These are phyloP conservation scores for Alternaria angustiovoidea DNA, from an alignment of 2,329 filamentous ascomycete species.

Conservation along the genomic window DNA sequence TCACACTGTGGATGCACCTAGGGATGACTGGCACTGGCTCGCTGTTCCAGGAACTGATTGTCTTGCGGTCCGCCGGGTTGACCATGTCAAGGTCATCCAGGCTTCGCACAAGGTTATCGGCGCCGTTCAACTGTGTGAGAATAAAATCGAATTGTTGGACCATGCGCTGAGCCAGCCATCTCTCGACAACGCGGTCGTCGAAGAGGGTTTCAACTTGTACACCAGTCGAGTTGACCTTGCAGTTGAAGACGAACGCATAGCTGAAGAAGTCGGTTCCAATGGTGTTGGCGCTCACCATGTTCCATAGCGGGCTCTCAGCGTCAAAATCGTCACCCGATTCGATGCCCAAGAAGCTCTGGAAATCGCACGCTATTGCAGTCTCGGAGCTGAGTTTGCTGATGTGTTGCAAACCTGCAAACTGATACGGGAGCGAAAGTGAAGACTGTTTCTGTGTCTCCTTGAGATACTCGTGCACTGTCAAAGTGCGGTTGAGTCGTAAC, in stretches of 20 bases:
- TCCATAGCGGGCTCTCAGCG: constrained; percentile 39
- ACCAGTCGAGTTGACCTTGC: constrained; percentile 29
- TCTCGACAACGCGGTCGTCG: constrained; percentile 37
- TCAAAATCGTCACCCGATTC: constrained; percentile 42
- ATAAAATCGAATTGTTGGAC: constrained; percentile 42
- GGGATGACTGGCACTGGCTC: constrained; percentile 32
- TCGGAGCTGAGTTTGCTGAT: constrained; percentile 52
- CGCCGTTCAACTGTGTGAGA: constrained; percentile 32
- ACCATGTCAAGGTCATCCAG: constrained; percentile 33
- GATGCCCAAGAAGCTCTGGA: constrained; percentile 58
- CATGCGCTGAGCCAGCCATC: constrained; percentile 39
- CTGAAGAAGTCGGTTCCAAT: constrained; percentile 49
- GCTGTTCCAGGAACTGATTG: constrained; percentile 38
- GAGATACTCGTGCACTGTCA: constrained; percentile 37
- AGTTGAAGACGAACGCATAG: constrained; percentile 46
- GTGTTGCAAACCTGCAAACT: constrained; percentile 57
- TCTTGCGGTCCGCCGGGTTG: constrained; percentile 27
- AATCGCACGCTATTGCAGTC: constrained; percentile 55
- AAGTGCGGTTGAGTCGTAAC: constrained; percentile 48
- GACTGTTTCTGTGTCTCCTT: constrained; percentile 39
- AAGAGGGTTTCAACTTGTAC: constrained; percentile 43
- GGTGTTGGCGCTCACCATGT: constrained; percentile 42
- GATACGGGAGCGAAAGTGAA: constrained; percentile 40
- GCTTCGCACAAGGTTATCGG: constrained; percentile 13
- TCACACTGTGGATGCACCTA: constrained; percentile 41